phyloP scores from a whole-genome alignment of 441 rosid species.

The California macrophylla region DNA sequence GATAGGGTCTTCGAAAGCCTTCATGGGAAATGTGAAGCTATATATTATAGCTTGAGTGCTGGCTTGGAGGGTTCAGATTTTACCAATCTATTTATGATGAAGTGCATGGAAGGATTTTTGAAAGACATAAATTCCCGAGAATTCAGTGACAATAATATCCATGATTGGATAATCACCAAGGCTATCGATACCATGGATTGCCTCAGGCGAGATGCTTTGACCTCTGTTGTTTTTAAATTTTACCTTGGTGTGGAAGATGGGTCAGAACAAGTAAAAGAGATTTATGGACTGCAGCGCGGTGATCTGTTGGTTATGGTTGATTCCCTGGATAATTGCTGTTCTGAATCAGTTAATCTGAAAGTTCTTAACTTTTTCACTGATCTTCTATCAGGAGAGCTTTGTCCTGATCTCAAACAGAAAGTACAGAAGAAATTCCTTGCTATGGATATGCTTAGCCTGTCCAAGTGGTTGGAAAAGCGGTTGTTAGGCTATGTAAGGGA shows the following conservation, averaged over 20 bases:
- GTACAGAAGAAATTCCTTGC: slow-evolving; percentile 51
- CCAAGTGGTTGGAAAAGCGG: slow-evolving; percentile 88
- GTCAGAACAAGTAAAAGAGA: slow-evolving; percentile 38
- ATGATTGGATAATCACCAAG: slow-evolving; percentile 70
- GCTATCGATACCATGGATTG: slow-evolving; percentile 62
- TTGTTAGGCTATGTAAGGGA: slow-evolving; percentile 67
- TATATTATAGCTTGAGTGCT: slow-evolving; percentile 45
- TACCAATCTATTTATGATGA: slow-evolving; percentile 60
- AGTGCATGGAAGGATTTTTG: slow-evolving; percentile 76
- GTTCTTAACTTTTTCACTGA: slow-evolving; percentile 86
- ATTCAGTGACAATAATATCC: slow-evolving; percentile 41
- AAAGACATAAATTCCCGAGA: slow-evolving; percentile 48
- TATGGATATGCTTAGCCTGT: slow-evolving; percentile 63
- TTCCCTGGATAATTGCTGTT: slow-evolving; percentile 61
- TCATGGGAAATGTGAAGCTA: slow-evolving; percentile 64
- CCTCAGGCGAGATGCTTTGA: slow-evolving; percentile 65
- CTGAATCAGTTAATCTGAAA: slow-evolving; percentile 68
- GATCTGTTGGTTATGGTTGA: slow-evolving; percentile 76
- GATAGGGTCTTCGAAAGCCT: slow-evolving; percentile 66
- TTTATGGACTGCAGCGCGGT: slow-evolving; percentile 45
- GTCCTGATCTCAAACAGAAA: slow-evolving; percentile 53
- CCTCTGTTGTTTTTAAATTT: slow-evolving; percentile 45
- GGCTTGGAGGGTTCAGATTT: slow-evolving; percentile 47
- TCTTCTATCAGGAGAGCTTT: slow-evolving; percentile 63
- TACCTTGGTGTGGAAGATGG: slow-evolving; percentile 62